Base-by-base conservation (phyloP, 345 rosid genomes). In the Barbarea vulgaris region DNA sequence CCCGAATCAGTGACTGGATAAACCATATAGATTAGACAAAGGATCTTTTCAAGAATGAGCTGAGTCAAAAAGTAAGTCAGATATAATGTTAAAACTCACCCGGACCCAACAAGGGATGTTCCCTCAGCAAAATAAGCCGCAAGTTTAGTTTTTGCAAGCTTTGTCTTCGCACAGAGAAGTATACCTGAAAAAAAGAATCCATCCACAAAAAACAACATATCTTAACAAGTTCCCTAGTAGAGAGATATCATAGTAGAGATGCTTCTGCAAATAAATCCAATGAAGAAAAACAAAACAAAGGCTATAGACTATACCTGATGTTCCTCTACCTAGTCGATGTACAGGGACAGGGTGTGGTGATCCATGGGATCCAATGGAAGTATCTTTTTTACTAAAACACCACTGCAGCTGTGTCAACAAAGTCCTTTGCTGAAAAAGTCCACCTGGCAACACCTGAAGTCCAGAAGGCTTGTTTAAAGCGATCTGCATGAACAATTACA, bases 391-490 rank as follows among this genome's bases (percentile, higher is more conserved):
- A 69, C 83, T 74, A 47, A 67, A 78, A 71, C 78, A 72, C 98
- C 98, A 88, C 12, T 83, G 87, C 53, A 93, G 90, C 62, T 89
- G 97, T 39, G 85, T 86, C 72, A 93, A 80, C 81, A 91, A 85
- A 44, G 93, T 93, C 36, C 94, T 77, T 70, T 93, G 97, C 84
- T 93, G 98, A 73, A 91, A 91, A 79, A 89, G 93, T 22, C 98
- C 98, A 39, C 97, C 97, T 5, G 97, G 94, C 79, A 91, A 81
- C 52, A 93, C 97, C 85, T 91, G 98, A 77, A 91, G 85, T 58
- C 96, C 91, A 54, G 94, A 88, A 73, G 97, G 98, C 87, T 91
- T 91, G 84, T 87, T 91, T 63, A 93, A 69, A 80, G 93, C 97
- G 76, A 89, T 85, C 97, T 91, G 81, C 74, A 73, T 37, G 71